These are phyloP conservation scores for Coniella lustricola DNA, from an alignment of 2,329 filamentous ascomycete species.

Conservation along the genomic window DNA sequence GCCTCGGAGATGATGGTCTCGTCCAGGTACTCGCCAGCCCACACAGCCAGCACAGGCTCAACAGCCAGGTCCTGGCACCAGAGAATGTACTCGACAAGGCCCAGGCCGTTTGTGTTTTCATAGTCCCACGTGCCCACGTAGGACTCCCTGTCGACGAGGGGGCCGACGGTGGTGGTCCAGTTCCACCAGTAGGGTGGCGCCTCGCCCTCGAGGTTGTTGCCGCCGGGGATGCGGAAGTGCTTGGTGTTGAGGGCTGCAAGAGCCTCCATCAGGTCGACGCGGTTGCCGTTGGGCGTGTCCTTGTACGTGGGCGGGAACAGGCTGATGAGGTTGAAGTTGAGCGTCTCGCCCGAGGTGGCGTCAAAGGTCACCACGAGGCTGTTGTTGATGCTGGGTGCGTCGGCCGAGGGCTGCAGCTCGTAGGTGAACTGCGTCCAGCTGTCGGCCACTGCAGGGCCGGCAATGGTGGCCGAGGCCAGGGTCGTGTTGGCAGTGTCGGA, in stretches of 20 bases:
- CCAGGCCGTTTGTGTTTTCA: constrained; percentile 40
- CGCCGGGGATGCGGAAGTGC: constrained; percentile 15
- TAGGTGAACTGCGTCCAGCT: constrained; percentile 48
- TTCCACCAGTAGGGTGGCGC: constrained; percentile 8
- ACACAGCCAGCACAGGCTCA: constrained; percentile 34
- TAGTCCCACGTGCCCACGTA: constrained; percentile 36
- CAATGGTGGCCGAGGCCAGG: constrained; percentile 40
- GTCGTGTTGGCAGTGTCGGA: constrained; percentile 37
- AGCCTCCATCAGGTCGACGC: constrained; percentile 12
- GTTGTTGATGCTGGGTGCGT: constrained; percentile 34
- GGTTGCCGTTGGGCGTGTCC: constrained; percentile 44
- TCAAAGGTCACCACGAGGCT: constrained; percentile 13
- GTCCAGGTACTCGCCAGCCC: constrained; percentile 37
- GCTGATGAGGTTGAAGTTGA: constrained; percentile 13
- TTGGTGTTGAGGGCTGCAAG: constrained; percentile 12
- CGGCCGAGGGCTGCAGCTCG: constrained; percentile 33
- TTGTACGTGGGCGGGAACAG: constrained; percentile 28
- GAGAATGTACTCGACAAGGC: constrained; percentile 42
- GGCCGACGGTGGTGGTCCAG: constrained; percentile 34
- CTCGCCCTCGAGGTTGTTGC: constrained; percentile 14
- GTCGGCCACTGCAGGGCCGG: constrained; percentile 31
- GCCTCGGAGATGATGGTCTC: constrained; percentile 32
- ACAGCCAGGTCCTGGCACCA: constrained; percentile 12
- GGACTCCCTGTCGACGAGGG: constrained; percentile 27
- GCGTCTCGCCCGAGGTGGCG: constrained; percentile 5